Evolutionary conservation across 305 asterid species (phyloP), one percentile per base, ranked within the genome.

Genomic region (Nicotiana rustica): DNA sequence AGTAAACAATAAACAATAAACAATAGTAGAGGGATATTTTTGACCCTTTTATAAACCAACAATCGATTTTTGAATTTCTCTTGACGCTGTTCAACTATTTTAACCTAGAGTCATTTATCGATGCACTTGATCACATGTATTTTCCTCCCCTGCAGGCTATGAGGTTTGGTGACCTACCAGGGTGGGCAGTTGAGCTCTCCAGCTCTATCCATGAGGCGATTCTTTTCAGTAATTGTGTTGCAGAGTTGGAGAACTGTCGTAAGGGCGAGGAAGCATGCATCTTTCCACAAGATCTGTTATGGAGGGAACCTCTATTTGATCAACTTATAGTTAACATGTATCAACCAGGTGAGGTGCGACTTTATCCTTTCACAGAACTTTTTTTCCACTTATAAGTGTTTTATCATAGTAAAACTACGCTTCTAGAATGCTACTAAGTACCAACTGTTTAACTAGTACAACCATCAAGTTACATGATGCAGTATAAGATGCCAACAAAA

Each of bases 151-250:
- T 86, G 84, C 89, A 94, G 98, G 98, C 97, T 33, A 94, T 94
- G 99, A 94, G 92, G 87, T 96, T 96, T 83, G 99, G 99, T 65
- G 89, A 96, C 86, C 95, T 96, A 9, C 98, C 98, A 52, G 83
- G 82, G n/a, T 94, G 99, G 98, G 98, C 99, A 31, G 77, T 85
- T 70, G 93, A 92, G 68, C 91, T 94, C 77, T 91, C 97, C 29
- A 64, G 76, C 75, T 59, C 82, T 13, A 85, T 96, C 66, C 92
- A 90, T 0, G 95, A 93, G 84, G 86, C 77, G 67, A 83, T 90
- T 71, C 85, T 82, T n/a, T 70, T 84, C 17, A 67, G 86, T 77
- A 75, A 65, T 61, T 55, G 13, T 83, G 82, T 77, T 66, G 68
- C 83, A 47, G 90, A 90, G 56, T 13, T 25, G 59, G 65, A 71